Conservation (phyloP, 345 rosid species). For the Garcia nutans region DNA sequence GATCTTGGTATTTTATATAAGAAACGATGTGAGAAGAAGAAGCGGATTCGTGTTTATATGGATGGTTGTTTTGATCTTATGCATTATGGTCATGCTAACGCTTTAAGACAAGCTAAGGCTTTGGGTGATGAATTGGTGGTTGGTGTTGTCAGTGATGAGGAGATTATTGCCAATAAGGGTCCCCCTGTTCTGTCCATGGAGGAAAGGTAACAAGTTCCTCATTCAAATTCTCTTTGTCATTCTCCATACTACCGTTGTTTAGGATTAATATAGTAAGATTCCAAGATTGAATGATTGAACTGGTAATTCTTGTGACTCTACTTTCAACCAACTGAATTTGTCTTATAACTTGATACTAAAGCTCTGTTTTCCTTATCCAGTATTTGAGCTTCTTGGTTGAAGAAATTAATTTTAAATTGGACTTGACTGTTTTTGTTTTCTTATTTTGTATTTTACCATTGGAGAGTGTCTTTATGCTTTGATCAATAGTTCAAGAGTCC, state of each 20-base stretch:
- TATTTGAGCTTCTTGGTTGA: neutral
- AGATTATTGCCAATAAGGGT: conserved; percentile 87
- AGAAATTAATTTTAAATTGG: neutral
- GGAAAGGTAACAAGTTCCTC: conserved; percentile 54
- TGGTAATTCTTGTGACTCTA: neutral
- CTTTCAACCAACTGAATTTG: neutral
- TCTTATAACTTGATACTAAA: neutral
- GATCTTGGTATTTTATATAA: conserved; percentile 45
- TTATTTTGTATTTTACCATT: neutral
- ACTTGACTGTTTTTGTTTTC: neutral
- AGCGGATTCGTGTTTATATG: conserved; percentile 84
- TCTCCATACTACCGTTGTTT: neutral
- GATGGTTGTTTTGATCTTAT: conserved; percentile 98
- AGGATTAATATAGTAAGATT: neutral
- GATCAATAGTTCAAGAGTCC: neutral
- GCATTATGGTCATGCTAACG: conserved; percentile 97
- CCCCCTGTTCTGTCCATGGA: conserved; percentile 90
- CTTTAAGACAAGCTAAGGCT: conserved; percentile 83
- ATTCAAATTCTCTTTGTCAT: neutral
- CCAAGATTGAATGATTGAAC: neutral
- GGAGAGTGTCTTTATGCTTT: neutral
- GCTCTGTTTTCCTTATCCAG: neutral
- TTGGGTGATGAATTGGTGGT: conserved; percentile 92
- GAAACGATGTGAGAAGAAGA: conserved; percentile 42
- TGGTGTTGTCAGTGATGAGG: conserved; percentile 90